Conservation (phyloP, 1,139 yeast species). For the Schizosaccharomyces versatilis region DNA sequence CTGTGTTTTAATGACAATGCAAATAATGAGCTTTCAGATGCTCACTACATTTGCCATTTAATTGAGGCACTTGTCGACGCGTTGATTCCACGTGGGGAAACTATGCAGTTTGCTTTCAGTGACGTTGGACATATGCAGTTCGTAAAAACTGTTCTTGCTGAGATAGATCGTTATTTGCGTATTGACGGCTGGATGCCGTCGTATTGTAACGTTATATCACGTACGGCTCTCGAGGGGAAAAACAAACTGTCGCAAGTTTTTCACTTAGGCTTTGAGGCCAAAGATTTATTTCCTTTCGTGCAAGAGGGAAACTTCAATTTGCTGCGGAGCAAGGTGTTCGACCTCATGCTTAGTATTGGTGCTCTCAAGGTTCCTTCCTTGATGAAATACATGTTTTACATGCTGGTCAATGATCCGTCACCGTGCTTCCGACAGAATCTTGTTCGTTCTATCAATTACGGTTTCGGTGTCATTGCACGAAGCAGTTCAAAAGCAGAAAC, state of each 20-base stretch:
- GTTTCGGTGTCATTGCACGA: constrained; percentile 49
- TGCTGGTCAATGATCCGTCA: constrained; percentile 35
- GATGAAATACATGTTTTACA: constrained; percentile 38
- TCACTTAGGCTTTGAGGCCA: constrained; percentile 29
- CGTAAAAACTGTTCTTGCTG: constrained; percentile 28
- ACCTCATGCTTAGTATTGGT: constrained; percentile 48
- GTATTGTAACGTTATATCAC: constrained; percentile 36
- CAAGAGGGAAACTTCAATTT: constrained; percentile 28
- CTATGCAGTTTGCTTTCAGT: constrained; percentile 10
- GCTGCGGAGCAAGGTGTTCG: constrained; percentile 46
- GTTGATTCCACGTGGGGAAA: constrained; percentile 6
- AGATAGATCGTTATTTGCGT: constrained; percentile 51
- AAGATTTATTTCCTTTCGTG: constrained; percentile 31
- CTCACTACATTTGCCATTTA: constrained; percentile 39
- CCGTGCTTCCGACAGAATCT: constrained; percentile 31
- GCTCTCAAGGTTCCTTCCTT: constrained; percentile 47
- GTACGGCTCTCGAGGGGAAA: constrained; percentile 26
- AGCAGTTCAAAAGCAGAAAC: constrained; percentile 24
- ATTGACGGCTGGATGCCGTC: constrained; percentile 80
- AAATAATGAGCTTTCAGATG: constrained; percentile 55
- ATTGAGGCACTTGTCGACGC: constrained; percentile 28
- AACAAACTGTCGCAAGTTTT: constrained; percentile 40
- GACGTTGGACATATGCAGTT: constrained; percentile 18
- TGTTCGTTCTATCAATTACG: constrained; percentile 26
- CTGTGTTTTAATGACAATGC: constrained; percentile 72